Percentiles rank a stretch among this genome's conserved stretches.
Evolutionary conservation across 345 rosid genomes (phyloP).

Genomic region (Camelina neglecta): DNA sequence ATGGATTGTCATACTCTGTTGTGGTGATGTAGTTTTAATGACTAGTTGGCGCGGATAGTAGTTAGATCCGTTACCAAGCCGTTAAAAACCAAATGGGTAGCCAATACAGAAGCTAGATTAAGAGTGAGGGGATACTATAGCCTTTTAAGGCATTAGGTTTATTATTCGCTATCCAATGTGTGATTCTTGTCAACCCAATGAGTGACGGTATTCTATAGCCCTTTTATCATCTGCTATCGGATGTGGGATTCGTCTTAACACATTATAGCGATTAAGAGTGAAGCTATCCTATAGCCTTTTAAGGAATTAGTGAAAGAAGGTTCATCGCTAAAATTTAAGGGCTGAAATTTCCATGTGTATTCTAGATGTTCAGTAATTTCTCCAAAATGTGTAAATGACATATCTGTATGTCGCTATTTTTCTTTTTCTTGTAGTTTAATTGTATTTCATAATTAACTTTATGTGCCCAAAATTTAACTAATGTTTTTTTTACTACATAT

Average conservation of each 20-base stretch:
- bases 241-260: background rate
- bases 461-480: constrained; percentile 26
- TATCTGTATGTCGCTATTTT: background rate
- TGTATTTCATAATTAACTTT: constrained; percentile 10
- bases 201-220: background rate
- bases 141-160: background rate
- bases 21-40: background rate
- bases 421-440: background rate
- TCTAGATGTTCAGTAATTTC: constrained; percentile 6
- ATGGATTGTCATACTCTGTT: background rate
- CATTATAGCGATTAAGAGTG: too few species aligned
- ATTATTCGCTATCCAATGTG: background rate
- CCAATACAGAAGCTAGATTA: background rate
- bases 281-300: too few species aligned
- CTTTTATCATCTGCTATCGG: background rate
- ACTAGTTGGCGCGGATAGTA: background rate
- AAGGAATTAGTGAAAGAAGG: background rate
- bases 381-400: background rate
- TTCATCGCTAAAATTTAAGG: background rate
- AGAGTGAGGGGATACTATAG: background rate
- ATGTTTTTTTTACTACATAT: constrained; percentile 35
- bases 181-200: background rate
- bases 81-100: background rate
- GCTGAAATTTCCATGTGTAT: background rate
- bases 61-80: background rate